Evolutionary conservation across 108 stramenopile genomes (phyloP).

Genomic region (Phaeodactylum tricornutum): DNA sequence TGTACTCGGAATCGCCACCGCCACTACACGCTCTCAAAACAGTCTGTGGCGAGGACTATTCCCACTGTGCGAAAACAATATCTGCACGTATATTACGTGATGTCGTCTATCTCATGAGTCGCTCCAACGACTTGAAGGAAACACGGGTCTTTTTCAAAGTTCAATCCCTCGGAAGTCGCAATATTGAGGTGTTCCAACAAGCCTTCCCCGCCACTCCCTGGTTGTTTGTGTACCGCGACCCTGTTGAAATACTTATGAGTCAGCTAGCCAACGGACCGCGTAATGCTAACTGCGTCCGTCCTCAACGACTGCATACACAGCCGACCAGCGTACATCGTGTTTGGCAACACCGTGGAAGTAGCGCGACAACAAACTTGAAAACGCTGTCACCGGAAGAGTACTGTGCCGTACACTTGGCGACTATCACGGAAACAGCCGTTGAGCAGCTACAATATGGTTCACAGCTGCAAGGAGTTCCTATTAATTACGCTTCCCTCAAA

Average conservation of each 20-base stretch:
- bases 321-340: constrained; percentile 17
- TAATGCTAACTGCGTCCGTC: constrained; percentile 48
- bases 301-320: constrained; percentile 10
- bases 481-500: constrained; percentile 48
- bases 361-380: constrained; percentile 4
- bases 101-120: constrained; percentile 65
- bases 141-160: constrained; percentile 90
- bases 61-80: constrained; percentile 22
- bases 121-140: constrained; percentile 56
- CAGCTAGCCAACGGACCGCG: constrained; percentile 33
- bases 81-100: constrained; percentile 44
- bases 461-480: constrained; percentile 46
- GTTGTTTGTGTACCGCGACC: constrained; percentile 92
- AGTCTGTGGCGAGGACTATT: constrained; percentile 40
- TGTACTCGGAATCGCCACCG: constrained; percentile 79
- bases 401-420: constrained; percentile 79
- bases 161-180: constrained; percentile 70
- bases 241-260: constrained; percentile 90
- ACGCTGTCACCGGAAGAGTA: constrained; percentile 41
- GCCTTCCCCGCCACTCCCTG: constrained; percentile 91
- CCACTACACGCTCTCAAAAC: constrained; percentile 47
- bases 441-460: constrained; percentile 19
- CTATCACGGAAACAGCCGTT: constrained; percentile 60
- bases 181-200: constrained; percentile 48
- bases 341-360: constrained; percentile 19